Percentiles rank a stretch among this genome's conserved stretches.
phyloP scores from a whole-genome alignment of 495 filamentous ascomycete genomes.

The Penicillium verhagenii region DNA sequence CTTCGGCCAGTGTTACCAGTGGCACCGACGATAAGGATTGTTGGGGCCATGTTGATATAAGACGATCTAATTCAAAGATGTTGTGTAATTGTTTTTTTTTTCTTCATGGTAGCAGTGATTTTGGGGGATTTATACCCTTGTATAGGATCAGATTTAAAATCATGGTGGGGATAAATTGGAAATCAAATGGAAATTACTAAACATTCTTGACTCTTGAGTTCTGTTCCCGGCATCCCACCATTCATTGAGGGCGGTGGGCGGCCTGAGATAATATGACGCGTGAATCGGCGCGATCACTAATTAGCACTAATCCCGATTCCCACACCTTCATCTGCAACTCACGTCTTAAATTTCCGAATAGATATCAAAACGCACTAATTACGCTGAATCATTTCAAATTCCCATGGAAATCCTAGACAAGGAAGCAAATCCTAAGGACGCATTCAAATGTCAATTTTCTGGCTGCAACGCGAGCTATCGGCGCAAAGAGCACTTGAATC shows the following conservation, averaged over 20 bases:
- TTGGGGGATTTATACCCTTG: too few species aligned
- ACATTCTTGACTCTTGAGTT: neutral
- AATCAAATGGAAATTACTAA: neutral
- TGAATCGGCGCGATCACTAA: too few species aligned
- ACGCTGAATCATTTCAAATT: neutral
- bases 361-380: neutral
- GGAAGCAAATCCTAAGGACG: neutral
- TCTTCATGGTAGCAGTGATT: too few species aligned
- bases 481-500: neutral
- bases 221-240: neutral
- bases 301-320: too few species aligned
- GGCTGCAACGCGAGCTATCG: neutral
- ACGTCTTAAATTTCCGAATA: neutral
- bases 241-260: neutral
- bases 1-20: conserved; percentile 32
- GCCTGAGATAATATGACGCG: too few species aligned
- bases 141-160: too few species aligned
- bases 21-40: conserved; percentile 12
- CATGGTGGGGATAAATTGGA: neutral
- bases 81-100: neutral
- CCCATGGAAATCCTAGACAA: neutral
- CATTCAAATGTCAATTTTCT: neutral
- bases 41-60: conserved; percentile 3
- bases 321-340: neutral
- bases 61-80: neutral